These are phyloP conservation scores for Dalbergia cultrata DNA, from an alignment of 306 rosid genomes.

Conservation along the genomic window DNA sequence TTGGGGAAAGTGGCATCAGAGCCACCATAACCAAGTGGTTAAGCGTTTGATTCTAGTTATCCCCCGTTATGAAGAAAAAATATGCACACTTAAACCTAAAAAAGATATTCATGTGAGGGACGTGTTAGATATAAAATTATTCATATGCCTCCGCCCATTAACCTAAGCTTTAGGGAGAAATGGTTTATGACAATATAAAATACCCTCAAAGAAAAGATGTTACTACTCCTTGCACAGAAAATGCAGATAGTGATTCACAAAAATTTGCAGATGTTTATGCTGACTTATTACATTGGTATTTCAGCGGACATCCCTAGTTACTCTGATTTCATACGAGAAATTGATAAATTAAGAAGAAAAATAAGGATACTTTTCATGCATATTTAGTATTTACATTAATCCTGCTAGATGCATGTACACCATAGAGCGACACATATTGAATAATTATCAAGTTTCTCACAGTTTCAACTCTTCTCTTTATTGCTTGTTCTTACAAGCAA, in stretches of 20 bases:
- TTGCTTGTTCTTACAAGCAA: neutral
- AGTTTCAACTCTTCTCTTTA: neutral
- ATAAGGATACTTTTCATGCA: neutral
- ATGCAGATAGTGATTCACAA: slow-evolving; percentile 1
- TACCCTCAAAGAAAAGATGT: neutral
- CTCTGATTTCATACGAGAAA: neutral
- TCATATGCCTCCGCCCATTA: too few species aligned
- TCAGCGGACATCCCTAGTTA: neutral
- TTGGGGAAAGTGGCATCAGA: too few species aligned
- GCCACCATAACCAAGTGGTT: too few species aligned
- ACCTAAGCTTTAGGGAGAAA: too few species aligned
- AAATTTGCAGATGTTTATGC: neutral
- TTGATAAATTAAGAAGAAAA: neutral
- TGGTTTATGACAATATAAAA: neutral
- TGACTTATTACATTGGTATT: neutral
- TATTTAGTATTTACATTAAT: neutral
- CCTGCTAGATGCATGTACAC: neutral
- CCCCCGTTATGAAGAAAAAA: too few species aligned
- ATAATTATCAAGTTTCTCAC: neutral
- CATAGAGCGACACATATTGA: neutral
- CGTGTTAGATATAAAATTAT: too few species aligned
- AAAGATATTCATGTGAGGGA: too few species aligned
- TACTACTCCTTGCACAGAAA: neutral
- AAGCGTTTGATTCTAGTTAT: too few species aligned
- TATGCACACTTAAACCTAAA: too few species aligned